phyloP scores from a whole-genome alignment of 306 rosid genomes.

The Vigna mungo region DNA sequence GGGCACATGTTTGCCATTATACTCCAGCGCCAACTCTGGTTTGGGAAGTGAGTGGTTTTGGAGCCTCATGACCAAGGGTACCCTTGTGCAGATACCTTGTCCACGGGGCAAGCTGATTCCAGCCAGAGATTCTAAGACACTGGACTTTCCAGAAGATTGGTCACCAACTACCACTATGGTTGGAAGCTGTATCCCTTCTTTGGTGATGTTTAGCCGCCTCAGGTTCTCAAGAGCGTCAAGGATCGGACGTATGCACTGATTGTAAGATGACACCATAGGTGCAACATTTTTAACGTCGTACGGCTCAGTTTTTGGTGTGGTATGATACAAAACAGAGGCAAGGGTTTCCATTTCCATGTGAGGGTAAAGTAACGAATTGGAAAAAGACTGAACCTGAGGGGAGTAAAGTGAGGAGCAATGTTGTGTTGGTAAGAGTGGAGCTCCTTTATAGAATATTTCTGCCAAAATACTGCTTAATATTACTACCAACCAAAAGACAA shows the following conservation, averaged over 20 bases:
- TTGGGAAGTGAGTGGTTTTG: not conserved
- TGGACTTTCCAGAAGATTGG: conserved; percentile 57
- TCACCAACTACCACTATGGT: conserved; percentile 67
- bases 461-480: no score
- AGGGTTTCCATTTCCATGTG: not conserved
- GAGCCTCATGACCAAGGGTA: conserved; percentile 31
- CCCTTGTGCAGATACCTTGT: conserved; percentile 73
- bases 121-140: conserved; percentile 61
- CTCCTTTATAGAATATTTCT: no score
- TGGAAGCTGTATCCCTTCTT: conserved; percentile 65
- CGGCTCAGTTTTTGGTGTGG: not conserved
- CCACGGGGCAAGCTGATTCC: conserved; percentile 67
- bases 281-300: conserved; percentile 1
- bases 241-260: conserved; percentile 53
- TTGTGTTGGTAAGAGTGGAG: no score
- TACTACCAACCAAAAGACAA: no score
- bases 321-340: not conserved
- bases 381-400: no score
- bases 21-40: not conserved
- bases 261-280: conserved; percentile 48
- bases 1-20: not conserved
- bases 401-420: no score
- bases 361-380: no score
- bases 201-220: conserved; percentile 51
- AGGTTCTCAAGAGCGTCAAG: conserved; percentile 58